phyloP scores from a whole-genome alignment of 2,329 filamentous ascomycete genomes.

The Trichoderma afroharzianum region DNA sequence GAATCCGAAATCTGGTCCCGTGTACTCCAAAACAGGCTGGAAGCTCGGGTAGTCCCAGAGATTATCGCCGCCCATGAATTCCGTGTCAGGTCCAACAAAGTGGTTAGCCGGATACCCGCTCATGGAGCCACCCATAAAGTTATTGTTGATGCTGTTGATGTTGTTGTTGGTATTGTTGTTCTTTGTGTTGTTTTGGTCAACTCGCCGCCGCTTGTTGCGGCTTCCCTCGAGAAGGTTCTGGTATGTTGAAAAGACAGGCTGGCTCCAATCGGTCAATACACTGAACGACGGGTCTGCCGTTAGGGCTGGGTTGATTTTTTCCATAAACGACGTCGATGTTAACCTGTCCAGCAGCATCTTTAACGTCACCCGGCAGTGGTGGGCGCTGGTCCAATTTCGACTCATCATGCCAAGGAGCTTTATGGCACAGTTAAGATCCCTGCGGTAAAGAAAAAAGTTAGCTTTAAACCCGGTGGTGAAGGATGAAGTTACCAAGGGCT shows the following conservation, averaged over 20 bases:
- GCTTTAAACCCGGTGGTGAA: neutral
- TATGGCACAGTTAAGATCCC: slow-evolving; percentile 12
- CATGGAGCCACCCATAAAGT: neutral
- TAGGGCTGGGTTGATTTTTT: neutral
- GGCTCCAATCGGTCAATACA: slow-evolving; percentile 4
- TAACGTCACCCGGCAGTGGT: slow-evolving; percentile 9
- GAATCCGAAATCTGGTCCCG: slow-evolving; percentile 10
- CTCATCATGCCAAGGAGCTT: slow-evolving; percentile 13
- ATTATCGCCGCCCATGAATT: neutral
- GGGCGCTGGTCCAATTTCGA: slow-evolving; percentile 13
- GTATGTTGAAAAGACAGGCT: slow-evolving; percentile 10
- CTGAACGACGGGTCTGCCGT: neutral
- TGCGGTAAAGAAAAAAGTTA: neutral
- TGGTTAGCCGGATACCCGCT: slow-evolving; percentile 7
- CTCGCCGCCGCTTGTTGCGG: neutral
- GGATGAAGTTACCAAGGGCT: neutral
- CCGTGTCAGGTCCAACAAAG: slow-evolving; percentile 5
- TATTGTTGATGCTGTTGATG: neutral
- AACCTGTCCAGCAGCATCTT: slow-evolving; percentile 9
- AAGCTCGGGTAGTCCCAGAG: slow-evolving; percentile 13
- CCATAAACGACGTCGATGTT: slow-evolving; percentile 5
- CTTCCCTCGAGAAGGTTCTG: slow-evolving; percentile 11
- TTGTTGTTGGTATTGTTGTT: neutral
- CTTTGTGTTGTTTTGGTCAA: neutral
- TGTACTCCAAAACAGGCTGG: slow-evolving; percentile 9